Base-by-base conservation (phyloP, 768 basidiomycete genomes). In the Lactifluus piperatus region DNA sequence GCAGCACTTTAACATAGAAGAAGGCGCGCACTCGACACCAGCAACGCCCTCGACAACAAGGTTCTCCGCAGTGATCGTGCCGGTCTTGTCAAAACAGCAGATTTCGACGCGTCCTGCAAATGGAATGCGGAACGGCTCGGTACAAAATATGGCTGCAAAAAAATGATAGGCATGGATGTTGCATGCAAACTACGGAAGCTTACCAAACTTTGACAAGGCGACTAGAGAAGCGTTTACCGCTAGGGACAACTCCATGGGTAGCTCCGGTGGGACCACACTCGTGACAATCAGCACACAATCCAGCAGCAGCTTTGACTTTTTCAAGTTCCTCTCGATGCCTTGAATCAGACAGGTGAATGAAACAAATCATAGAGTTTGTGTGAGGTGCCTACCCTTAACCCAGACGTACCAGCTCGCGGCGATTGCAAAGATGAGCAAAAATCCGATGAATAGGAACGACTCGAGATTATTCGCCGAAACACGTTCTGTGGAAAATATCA, bases 81-180 rank as follows among this genome's bases (percentile, higher is more conserved):
- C 97, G 0, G 97, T 99, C 79, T 99, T 99, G 74, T 99, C 97
- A 66, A 99, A 98, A 73, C 97, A 98, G 72, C 97, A 99, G 16
- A 98, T 88, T 66, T 99, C 97, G 2, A 98, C 94, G 22, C 93
- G 82, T 5, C 97, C 97, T 5, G 97, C 97, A 62, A 77, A 90
- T 0, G 97, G 94, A 62, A 98, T 99, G 22, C 97, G 84, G 83
- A 99, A 98, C 1, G 97, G 97, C 68, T 99, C 97, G 18, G 97
- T 99, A 70, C 97, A 98, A 75, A 94, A 99, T 59, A 98, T 99
- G 7, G 95, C 95, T 97, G 62, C 16, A 59, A 54, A 24, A 9
- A 24, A 1, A 20, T n/a, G n/a, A n/a, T 60, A 55, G 43, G 11
- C n/a, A 37, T 47, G 10, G 2, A 30, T n/a, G 13, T 34, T 2